Percentiles rank a stretch among this genome's conserved stretches.
These are phyloP conservation scores for Gyrodon lividus DNA, from an alignment of 768 basidiomycete species.

Conservation along the genomic window DNA sequence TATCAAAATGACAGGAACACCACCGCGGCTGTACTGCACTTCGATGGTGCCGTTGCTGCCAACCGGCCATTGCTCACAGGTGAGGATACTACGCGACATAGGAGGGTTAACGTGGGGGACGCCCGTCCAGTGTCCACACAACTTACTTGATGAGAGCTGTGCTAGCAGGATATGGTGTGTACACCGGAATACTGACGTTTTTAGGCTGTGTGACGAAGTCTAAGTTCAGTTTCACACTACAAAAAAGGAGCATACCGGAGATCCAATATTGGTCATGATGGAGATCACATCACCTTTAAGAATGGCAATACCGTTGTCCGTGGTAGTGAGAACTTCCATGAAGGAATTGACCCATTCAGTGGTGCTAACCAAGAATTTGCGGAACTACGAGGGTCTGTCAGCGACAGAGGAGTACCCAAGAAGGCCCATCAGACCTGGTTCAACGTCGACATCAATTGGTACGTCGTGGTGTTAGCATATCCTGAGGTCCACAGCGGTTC, in stretches of 20 bases:
- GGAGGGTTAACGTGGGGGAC: not conserved
- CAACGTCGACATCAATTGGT: conserved; percentile 57
- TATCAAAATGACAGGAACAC: conserved; percentile 55
- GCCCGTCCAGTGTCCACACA: not conserved
- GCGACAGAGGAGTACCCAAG: not conserved
- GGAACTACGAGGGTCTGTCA: conserved; percentile 40
- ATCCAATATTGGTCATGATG: conserved; percentile 70
- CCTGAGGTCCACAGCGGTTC: conserved; percentile 73
- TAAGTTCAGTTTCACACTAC: not conserved
- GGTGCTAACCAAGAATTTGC: conserved; percentile 59
- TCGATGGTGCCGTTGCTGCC: conserved; percentile 63
- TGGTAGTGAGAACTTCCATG: conserved; percentile 50
- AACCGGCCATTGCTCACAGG: conserved; percentile 65
- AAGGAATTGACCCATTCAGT: conserved; percentile 51
- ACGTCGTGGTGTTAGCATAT: conserved; percentile 57
- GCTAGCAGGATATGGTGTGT: conserved; percentile 49
- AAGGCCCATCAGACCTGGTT: conserved; percentile 45
- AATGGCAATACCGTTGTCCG: conserved; percentile 54
- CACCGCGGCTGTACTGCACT: conserved; percentile 63
- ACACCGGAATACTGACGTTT: conserved; percentile 56
- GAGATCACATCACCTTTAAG: conserved; percentile 63
- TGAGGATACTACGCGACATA: conserved; percentile 48
- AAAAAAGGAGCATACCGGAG: conserved; percentile 45
- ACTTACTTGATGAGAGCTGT: conserved; percentile 59
- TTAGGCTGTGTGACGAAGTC: conserved; percentile 42